Evolutionary conservation across 2,329 filamentous ascomycete species (phyloP).

Genomic region (Neopestalotiopsis sp.): DNA sequence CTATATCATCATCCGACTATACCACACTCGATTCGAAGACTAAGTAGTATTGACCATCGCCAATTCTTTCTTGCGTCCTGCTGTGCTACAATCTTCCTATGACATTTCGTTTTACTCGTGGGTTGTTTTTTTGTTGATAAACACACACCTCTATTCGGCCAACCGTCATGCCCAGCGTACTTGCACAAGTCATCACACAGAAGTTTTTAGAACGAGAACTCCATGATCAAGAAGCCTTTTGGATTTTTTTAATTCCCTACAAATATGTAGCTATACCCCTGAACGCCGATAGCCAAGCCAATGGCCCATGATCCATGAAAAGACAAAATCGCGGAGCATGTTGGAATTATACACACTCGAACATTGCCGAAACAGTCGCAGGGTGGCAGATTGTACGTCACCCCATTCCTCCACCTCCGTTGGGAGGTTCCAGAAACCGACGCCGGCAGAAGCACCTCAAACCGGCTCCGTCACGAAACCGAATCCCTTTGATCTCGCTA

Average conservation of each 20-base stretch:
- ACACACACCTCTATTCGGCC: neutral
- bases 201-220: neutral
- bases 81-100: too few species aligned
- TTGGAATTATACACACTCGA: neutral
- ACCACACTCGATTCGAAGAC: too few species aligned
- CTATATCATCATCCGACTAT: too few species aligned
- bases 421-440: neutral
- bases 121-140: too few species aligned
- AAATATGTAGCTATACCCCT: slow-evolving; percentile 15
- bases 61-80: too few species aligned
- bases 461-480: neutral
- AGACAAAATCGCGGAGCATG: neutral
- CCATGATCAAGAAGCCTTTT: slow-evolving; percentile 14
- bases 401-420: neutral
- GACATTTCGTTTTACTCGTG: too few species aligned
- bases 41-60: too few species aligned
- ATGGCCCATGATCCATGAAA: slow-evolving; percentile 20
- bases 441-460: neutral
- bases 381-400: neutral
- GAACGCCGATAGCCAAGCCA: slow-evolving; percentile 23
- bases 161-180: neutral
- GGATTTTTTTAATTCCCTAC: slow-evolving; percentile 19
- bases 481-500: neutral
- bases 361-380: neutral
- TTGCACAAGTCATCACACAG: neutral